Evolutionary conservation across 768 basidiomycete genomes (phyloP), one percentile per base, ranked within the genome.

Genomic region (Lactarius pseudohatsudake): DNA sequence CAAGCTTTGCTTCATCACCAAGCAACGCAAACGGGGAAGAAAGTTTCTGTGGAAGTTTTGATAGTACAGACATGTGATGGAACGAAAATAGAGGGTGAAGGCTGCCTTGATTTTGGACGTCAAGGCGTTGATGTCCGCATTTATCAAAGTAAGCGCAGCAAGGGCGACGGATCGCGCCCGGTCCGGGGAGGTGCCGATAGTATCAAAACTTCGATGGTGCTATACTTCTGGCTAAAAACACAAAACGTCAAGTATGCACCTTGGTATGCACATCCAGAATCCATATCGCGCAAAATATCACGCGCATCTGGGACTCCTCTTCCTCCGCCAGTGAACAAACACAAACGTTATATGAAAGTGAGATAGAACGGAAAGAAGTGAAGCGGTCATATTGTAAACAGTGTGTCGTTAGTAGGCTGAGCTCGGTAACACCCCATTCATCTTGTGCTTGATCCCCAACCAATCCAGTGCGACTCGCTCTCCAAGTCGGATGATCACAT

Each of bases 1-100:
- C 87, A 20, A 97, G 86, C 76, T 96, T 96, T 57, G 92, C 88
- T 74, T 94, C 91, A 74, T 96, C 94, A 6, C 88, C 88, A 40
- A 94, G 76, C 22, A 93, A 75, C n/a, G 88, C 86, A 75, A 93
- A 88, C 16, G 91, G 90, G 18, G 88, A 85, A 13, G 85, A 84
- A 59, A 93, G 81, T 71, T 83, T 87, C 73, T 86, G 87, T 13
- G 91, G 90, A 63, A 92, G 77, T 71, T 82, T 90, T 26, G 89
- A 75, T 70, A 92, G 88, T 88, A 91, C 86, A 16, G 68, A 62
- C 62, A 58, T 69, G 8, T 50, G 13, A 2, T n/a, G 47, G 36
- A 15, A 32, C 45, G 18, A 36, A 32, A 10, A n/a, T 18, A 50
- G 26, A 32, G 34, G 30, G 16, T 18, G 32, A 64, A 28, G 28